Evolutionary conservation across 2,329 filamentous ascomycete species (phyloP), one percentile per base, ranked within the genome.

Genomic region (Diaporthe vexans): DNA sequence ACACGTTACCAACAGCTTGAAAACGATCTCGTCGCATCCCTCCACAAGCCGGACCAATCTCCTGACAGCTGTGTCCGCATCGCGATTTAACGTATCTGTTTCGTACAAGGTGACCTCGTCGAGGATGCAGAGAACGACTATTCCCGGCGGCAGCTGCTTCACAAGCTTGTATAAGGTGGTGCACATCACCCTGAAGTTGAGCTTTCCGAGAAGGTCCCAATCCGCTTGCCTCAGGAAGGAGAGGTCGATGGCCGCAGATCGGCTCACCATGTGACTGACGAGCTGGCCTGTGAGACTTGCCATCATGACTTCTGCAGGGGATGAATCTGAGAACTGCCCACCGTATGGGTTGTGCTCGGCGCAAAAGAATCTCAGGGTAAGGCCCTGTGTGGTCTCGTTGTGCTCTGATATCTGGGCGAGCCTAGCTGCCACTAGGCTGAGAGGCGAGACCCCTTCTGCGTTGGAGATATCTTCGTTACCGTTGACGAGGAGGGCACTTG

Each of bases 231-330:
- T 10, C 19, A 72, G 17, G 3, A 63, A 63, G 29, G 70, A 63
- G 56, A 72, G 57, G 21, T 72, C 43, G 15, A 56, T 5, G 10
- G 21, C 70, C 4, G 65, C 3, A n/a, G 37, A 29, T 11, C 58
- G 70, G 43, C 29, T 51, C 37, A 72, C 3, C 43, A 72, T 72
- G 21, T 63, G 70, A n/a, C 26, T 72, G n/a, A 63, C 5, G 29
- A 72, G 70, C 43, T 72, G 70, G 57, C 70, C 70, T 48, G 35
- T 54, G 15, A 72, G 70, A 48, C 29, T 72, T 19, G 70, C 33
- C 56, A 72, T 51, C 43, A 72, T 61, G 40, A 17, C 5, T 26
- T 35, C 43, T 17, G 54, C 56, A 19, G 70, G 57, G 29, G 70
- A 52, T 40, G 21, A 52, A 8, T 13, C n/a, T 52, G 24, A 13